Evolutionary conservation across 495 filamentous ascomycete species (phyloP).

Genomic region (Cercophora samala): DNA sequence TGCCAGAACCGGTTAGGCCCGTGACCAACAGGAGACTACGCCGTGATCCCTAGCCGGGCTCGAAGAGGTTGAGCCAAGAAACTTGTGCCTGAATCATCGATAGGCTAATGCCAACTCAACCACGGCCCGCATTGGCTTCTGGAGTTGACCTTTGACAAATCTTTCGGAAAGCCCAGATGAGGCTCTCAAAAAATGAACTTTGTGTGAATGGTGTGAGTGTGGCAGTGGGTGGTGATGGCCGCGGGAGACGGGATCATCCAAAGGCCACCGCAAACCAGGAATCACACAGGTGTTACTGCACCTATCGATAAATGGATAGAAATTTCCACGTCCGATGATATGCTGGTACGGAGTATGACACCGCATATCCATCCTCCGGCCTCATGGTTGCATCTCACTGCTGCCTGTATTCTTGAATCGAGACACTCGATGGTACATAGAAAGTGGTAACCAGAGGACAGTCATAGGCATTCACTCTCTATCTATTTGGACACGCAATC

Average conservation of each 20-base stretch:
- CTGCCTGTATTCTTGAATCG: not conserved
- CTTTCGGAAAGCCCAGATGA: not conserved
- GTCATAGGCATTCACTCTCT: too few relatives aligned
- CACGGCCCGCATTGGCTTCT: not conserved
- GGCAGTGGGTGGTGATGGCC: not conserved
- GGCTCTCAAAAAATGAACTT: not conserved
- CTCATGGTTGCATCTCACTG: not conserved
- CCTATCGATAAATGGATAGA: not conserved
- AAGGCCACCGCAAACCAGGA: too few relatives aligned
- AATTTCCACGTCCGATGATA: not conserved
- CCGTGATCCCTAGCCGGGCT: too few relatives aligned
- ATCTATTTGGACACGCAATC: conserved; percentile 5
- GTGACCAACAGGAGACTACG: too few relatives aligned
- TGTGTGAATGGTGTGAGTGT: not conserved
- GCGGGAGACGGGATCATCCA: not conserved
- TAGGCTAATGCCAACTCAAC: conserved; percentile 1
- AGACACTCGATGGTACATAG: not conserved
- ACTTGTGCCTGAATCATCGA: conserved; percentile 11
- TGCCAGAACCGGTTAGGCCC: too few relatives aligned
- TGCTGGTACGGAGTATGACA: not conserved
- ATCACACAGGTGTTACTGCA: not conserved
- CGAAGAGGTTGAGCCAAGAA: not conserved
- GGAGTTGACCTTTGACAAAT: not conserved
- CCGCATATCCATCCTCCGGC: too few relatives aligned
- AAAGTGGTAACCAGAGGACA: not conserved